Evolutionary conservation across 1,284 basidiomycete genomes (phyloP), one percentile per base, ranked within the genome.

Genomic region (Apiotrichum mycotoxinovorans): DNA sequence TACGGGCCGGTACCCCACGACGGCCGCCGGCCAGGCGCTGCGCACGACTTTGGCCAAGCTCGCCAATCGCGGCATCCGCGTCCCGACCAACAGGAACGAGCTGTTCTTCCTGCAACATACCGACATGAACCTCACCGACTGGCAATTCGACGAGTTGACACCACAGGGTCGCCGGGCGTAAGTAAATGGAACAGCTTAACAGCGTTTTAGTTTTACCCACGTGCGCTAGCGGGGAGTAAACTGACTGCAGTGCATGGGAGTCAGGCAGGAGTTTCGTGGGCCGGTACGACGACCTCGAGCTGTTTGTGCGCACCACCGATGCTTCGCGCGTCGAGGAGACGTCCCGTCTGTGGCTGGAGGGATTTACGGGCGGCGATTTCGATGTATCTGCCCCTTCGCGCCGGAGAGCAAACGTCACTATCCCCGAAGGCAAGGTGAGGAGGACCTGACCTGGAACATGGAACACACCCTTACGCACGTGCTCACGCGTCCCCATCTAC

Each of bases 1-100:
- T 66, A 88, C 89, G 1, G 85, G 88, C 1, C 82, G 91, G 33
- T 91, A 82, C 64, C 91, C 91, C 0, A 91, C 89, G 0, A 66
- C 72, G 0, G 77, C 78, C 8, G 80, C 84, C 0, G 72, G 79
- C 0, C 66, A 67, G 14, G 63, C 65, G 3, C 86, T 90, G n/a
- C 56, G 76, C 34, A 56, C 70, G 0, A 81, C 85, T 0, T 63
- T 79, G 11, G 53, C 47, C 14, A 78, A 78, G 63, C 50, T 80
- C 20, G 59, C 7, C 50, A 71, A n/a, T 82, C 80, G 68, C 75
- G 76, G 0, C 78, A 60, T 65, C 25, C 56, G 52, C 18, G 27
- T 62, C 3, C 68, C 62, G 37, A 51, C 57, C 51, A 64, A 52
- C 43, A 68, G 85, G 54, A 69, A 80, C 0, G 73, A 79, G 12